phyloP scores from a whole-genome alignment of 228 moss, liverwort and hornwort genomes.

The Sphagnum fallax region DNA sequence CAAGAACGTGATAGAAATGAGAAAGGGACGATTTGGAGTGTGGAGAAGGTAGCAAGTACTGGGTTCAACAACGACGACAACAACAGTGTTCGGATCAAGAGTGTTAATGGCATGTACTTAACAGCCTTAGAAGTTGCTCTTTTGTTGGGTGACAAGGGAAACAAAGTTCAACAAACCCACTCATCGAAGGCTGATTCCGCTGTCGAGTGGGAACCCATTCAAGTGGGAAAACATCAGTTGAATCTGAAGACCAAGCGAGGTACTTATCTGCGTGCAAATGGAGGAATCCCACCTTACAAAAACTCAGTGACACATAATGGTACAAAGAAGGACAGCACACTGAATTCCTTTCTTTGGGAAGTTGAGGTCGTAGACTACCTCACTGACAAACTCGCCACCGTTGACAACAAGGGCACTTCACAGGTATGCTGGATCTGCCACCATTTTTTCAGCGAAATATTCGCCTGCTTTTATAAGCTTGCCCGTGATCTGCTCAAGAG shows the following conservation, averaged over 20 bases:
- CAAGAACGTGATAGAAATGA: slow-evolving; percentile 50
- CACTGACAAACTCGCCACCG: no score
- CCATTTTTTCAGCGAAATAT: no score
- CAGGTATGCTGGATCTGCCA: no score
- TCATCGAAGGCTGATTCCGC: slow-evolving; percentile 41
- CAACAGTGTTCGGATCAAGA: slow-evolving; percentile 51
- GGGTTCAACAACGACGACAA: neutral
- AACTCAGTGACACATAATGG: slow-evolving; percentile 67
- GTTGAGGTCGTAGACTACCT: slow-evolving; percentile 41
- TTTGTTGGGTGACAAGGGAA: slow-evolving; percentile 46
- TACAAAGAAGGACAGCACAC: slow-evolving; percentile 27
- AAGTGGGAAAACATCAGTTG: slow-evolving; percentile 11
- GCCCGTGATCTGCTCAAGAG: no score
- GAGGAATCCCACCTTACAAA: slow-evolving; percentile 52
- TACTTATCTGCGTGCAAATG: slow-evolving; percentile 63
- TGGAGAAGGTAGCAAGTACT: slow-evolving; percentile 26
- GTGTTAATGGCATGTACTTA: slow-evolving; percentile 53
- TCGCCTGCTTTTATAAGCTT: no score
- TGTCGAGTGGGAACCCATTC: slow-evolving; percentile 60
- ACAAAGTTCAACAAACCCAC: slow-evolving; percentile 60
- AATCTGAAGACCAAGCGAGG: slow-evolving; percentile 41
- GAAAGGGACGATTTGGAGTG: slow-evolving; percentile 53
- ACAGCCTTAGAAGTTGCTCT: slow-evolving; percentile 40
- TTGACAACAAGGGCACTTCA: no score
- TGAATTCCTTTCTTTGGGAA: slow-evolving; percentile 50